Evolutionary conservation across 1,284 basidiomycete species (phyloP).

Genomic region (Malassezia nana): DNA sequence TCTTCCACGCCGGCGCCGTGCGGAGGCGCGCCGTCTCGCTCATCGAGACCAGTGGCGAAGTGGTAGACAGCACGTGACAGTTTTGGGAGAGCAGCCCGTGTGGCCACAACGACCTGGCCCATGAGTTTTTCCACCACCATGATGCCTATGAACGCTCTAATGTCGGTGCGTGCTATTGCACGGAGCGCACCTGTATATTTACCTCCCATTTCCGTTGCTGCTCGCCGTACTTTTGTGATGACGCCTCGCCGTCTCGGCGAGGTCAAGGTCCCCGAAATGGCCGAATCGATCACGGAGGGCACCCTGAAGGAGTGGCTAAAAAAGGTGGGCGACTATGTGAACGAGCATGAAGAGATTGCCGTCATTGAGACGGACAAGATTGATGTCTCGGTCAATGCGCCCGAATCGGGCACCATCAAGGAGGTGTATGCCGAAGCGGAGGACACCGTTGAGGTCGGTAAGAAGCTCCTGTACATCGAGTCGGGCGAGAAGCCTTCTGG

Average conservation of each 20-base stretch:
- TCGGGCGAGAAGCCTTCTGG: slow-evolving; percentile 55
- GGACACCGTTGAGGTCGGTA: slow-evolving; percentile 85
- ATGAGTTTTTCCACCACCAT: neutral
- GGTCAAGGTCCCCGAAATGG: slow-evolving; percentile 96
- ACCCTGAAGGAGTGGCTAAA: slow-evolving; percentile 93
- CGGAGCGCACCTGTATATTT: slow-evolving; percentile 6
- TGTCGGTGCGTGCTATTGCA: slow-evolving; percentile 6
- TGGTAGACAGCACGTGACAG: neutral
- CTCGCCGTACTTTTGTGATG: slow-evolving; percentile 23
- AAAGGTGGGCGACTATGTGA: slow-evolving; percentile 81
- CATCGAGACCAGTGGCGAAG: slow-evolving; percentile 1
- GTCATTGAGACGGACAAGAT: slow-evolving; percentile 99
- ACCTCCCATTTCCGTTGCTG: slow-evolving; percentile 6
- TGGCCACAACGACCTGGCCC: neutral
- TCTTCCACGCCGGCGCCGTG: slow-evolving; percentile 15
- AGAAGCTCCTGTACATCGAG: slow-evolving; percentile 86
- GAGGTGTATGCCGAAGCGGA: slow-evolving; percentile 82
- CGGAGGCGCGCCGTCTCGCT: neutral
- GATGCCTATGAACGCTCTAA: slow-evolving; percentile 3
- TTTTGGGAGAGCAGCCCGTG: neutral
- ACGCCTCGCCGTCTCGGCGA: slow-evolving; percentile 53
- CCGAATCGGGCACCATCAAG: slow-evolving; percentile 73
- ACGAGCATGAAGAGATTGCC: slow-evolving; percentile 87
- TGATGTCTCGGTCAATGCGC: slow-evolving; percentile 92
- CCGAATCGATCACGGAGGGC: slow-evolving; percentile 95